A percentile compares a stretch with the other conserved stretches of the same genome.
Conservation (phyloP, 1,284 basidiomycete genomes). For the Gomphus bonarii region DNA sequence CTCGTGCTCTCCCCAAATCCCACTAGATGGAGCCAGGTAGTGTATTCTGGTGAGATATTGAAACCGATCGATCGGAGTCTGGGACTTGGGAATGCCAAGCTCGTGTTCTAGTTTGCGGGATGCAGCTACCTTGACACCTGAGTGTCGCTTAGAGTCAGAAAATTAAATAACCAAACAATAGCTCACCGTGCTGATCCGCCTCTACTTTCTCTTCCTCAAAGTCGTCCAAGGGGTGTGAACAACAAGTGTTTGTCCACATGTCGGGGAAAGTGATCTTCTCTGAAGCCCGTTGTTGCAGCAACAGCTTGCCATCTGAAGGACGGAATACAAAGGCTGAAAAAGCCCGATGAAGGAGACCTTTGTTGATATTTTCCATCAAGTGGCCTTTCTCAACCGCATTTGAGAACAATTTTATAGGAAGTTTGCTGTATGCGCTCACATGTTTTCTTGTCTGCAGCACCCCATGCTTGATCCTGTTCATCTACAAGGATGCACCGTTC, state of each 20-base stretch:
- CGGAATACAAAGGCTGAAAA: constrained; percentile 98
- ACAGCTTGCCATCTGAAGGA: constrained; percentile 87
- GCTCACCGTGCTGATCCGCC: constrained; percentile 61
- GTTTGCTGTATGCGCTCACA: constrained; percentile 43
- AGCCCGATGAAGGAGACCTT: constrained; percentile 92
- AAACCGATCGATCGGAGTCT: constrained; percentile 79
- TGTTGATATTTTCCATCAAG: constrained; percentile 95
- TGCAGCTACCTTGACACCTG: constrained; percentile 70
- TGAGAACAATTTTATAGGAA: not conserved
- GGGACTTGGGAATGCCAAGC: constrained; percentile 78
- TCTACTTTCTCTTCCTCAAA: constrained; percentile 76
- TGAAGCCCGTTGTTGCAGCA: constrained; percentile 88
- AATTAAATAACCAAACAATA: not conserved
- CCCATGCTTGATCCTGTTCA: constrained; percentile 79
- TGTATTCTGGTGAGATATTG: constrained; percentile 96
- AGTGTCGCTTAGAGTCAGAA: constrained; percentile 11
- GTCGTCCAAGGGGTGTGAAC: constrained; percentile 94
- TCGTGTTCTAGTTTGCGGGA: constrained; percentile 96
- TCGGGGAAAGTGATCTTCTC: constrained; percentile 99
- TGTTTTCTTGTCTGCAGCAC: constrained; percentile 94
- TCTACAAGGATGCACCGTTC: constrained; percentile 95
- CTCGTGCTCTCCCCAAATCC: constrained; percentile 98
- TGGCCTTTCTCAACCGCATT: constrained; percentile 53
- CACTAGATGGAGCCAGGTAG: constrained; percentile 91
- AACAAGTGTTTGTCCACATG: constrained; percentile 99